These are phyloP conservation scores for Rugonectria rugulosa DNA, from an alignment of 2,329 filamentous ascomycete genomes.

Conservation along the genomic window DNA sequence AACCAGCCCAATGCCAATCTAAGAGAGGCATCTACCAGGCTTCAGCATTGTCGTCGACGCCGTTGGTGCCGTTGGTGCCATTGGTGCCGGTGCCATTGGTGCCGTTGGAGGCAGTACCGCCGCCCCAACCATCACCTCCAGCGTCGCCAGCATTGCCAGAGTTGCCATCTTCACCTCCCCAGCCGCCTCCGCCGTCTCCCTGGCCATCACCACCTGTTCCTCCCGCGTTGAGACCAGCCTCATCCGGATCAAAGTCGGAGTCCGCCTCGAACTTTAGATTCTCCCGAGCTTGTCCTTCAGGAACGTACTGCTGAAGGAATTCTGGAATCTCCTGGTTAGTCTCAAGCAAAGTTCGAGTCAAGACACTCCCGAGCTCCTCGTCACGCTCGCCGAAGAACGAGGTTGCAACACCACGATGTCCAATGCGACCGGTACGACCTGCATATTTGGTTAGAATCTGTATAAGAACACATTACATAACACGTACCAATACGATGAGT, in stretches of 20 bases:
- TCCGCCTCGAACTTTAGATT: constrained; percentile 64
- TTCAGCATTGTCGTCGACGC: background rate
- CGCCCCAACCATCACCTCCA: constrained; percentile 18
- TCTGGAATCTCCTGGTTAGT: constrained; percentile 81
- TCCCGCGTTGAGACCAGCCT: no score
- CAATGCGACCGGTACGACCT: constrained; percentile 94
- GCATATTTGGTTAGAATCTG: constrained; percentile 14
- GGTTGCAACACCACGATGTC: constrained; percentile 83
- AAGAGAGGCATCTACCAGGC: constrained; percentile 3
- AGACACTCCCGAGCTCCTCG: constrained; percentile 72
- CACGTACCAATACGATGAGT: constrained; percentile 87
- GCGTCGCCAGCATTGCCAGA: background rate
- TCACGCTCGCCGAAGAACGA: constrained; percentile 89
- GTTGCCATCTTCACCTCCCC: no score
- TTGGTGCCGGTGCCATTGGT: constrained; percentile 20
- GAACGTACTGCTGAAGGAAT: constrained; percentile 74
- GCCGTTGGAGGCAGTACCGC: background rate
- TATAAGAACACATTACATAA: background rate
- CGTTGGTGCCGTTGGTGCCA: background rate
- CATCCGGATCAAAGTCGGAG: constrained; percentile 58
- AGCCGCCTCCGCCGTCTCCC: constrained; percentile 21
- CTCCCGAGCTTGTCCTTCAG: constrained; percentile 58
- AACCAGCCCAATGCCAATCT: background rate
- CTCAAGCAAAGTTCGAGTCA: constrained; percentile 85
- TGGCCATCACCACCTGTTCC: constrained; percentile 38